These are phyloP conservation scores for Saccharum spontaneum DNA, from an alignment of 176 grass and related monocot species.

Conservation along the genomic window DNA sequence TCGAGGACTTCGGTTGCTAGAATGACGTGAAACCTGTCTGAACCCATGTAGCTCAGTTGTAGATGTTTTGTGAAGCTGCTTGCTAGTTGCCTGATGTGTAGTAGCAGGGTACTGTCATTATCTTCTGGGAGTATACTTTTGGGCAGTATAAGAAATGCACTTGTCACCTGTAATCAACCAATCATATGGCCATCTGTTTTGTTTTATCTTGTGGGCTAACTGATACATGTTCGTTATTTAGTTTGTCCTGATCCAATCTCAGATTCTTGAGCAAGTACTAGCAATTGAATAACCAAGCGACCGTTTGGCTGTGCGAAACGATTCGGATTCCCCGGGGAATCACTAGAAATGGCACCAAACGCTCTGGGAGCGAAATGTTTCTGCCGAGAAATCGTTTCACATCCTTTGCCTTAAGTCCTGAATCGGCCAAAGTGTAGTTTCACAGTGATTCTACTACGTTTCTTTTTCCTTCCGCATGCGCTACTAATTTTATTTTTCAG, in stretches of 20 bases:
- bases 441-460: too few species aligned
- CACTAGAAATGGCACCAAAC: too few species aligned
- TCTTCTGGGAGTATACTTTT: not conserved
- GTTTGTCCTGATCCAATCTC: not conserved
- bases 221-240: not conserved
- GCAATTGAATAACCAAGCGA: too few species aligned
- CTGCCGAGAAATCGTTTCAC: too few species aligned
- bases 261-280: not conserved
- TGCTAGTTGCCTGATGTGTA: not conserved
- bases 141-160: not conserved
- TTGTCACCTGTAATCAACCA: not conserved
- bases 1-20: not conserved
- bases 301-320: too few species aligned
- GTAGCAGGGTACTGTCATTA: not conserved
- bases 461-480: too few species aligned
- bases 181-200: not conserved
- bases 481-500: too few species aligned
- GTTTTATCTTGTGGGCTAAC: not conserved
- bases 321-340: too few species aligned
- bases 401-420: too few species aligned
- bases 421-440: too few species aligned
- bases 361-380: too few species aligned
- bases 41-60: not conserved
- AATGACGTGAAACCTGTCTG: not conserved
- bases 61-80: not conserved